These are phyloP conservation scores for Exsudoporus floridanus DNA, from an alignment of 1,284 basidiomycete species.

Conservation along the genomic window DNA sequence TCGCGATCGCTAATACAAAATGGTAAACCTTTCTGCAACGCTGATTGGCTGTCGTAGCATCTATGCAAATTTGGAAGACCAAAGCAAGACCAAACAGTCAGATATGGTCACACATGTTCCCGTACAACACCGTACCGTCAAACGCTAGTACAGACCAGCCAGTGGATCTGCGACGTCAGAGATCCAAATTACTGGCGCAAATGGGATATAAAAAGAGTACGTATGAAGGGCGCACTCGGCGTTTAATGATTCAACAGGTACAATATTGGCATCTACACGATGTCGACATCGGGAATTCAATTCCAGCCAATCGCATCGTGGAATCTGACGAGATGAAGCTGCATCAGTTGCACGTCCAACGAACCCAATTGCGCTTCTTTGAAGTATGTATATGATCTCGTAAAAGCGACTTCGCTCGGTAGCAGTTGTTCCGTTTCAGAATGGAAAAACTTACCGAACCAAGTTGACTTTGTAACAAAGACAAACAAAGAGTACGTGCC, in stretches of 20 bases:
- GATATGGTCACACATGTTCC: too few relatives aligned
- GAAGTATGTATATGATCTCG: conserved; percentile 6
- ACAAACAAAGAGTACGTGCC: neutral
- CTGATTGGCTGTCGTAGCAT: too few relatives aligned
- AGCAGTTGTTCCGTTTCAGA: neutral
- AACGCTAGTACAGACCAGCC: too few relatives aligned
- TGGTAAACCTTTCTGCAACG: too few relatives aligned
- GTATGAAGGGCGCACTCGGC: neutral
- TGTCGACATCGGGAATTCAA: conserved; percentile 20
- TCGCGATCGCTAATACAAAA: too few relatives aligned
- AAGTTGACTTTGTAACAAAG: conserved; percentile 9
- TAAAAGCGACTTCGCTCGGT: neutral
- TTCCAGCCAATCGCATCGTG: neutral
- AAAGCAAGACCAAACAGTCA: too few relatives aligned
- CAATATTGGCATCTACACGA: conserved; percentile 2
- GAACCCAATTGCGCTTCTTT: neutral
- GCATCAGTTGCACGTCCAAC: conserved; percentile 14
- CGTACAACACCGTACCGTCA: too few relatives aligned
- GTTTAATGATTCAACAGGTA: neutral
- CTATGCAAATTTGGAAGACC: too few relatives aligned
- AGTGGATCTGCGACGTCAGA: too few relatives aligned
- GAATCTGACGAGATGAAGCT: conserved; percentile 14
- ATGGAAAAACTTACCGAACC: too few relatives aligned
- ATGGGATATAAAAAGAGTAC: neutral
- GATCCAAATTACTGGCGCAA: too few relatives aligned